These are phyloP conservation scores for Globisporangium cylindrosporum DNA, from an alignment of 352 stramenopile species.

Conservation along the genomic window DNA sequence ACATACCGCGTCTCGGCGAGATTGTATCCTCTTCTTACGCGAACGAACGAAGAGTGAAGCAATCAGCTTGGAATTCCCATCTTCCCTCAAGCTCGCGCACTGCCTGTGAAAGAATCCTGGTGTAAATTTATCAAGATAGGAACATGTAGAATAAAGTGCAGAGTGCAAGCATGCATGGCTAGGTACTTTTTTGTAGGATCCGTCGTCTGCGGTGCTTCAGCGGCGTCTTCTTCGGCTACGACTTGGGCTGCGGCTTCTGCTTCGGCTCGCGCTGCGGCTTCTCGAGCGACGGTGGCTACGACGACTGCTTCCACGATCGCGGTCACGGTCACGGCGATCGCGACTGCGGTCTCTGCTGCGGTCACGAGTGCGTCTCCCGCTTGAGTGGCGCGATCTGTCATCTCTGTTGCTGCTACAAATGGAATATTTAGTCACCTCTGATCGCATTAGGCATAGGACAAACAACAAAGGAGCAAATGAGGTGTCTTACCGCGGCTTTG, in stretches of 20 bases:
- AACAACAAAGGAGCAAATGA: background rate
- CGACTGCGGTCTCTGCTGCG: conserved; percentile 24
- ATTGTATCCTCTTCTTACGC: background rate
- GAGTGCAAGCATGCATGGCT: conserved; percentile 3
- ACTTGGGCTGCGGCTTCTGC: conserved; percentile 36
- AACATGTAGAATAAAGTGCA: conserved; percentile 6
- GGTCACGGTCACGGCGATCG: conserved; percentile 21
- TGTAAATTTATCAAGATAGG: conserved; percentile 13
- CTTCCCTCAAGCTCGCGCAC: background rate
- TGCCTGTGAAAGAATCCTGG: conserved; percentile 10
- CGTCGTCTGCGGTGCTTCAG: conserved; percentile 6
- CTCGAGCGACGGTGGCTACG: conserved; percentile 32
- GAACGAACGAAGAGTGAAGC: background rate
- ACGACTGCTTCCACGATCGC: conserved; percentile 25
- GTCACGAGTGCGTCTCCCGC: conserved; percentile 5
- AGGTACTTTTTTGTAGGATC: conserved; percentile 11
- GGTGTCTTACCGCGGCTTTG: conserved; percentile 15
- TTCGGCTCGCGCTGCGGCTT: conserved; percentile 22
- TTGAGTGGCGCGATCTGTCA: conserved; percentile 10
- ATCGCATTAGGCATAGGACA: no score
- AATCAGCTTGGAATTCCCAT: background rate
- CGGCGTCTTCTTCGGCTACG: conserved; percentile 38
- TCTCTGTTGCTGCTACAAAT: conserved; percentile 7
- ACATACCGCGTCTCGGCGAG: conserved; percentile 9
- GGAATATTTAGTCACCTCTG: background rate